phyloP scores from a whole-genome alignment of 768 basidiomycete genomes.

The Filobasidium wieringae region DNA sequence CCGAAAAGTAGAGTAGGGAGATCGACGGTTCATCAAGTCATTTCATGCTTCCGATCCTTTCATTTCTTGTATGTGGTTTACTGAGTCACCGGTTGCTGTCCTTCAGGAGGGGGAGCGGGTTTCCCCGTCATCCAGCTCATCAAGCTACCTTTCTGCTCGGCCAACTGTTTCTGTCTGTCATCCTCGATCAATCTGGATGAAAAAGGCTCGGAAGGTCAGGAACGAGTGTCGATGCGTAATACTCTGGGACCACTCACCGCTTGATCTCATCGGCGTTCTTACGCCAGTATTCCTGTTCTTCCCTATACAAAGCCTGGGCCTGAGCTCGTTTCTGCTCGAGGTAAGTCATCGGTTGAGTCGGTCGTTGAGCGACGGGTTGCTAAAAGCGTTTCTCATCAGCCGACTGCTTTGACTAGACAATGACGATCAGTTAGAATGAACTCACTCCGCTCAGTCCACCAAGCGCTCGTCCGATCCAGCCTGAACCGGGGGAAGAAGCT shows the following conservation, averaged over 20 bases:
- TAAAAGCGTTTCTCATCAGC: background rate
- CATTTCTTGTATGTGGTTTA: no score
- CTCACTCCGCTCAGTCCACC: slow-evolving; percentile 34
- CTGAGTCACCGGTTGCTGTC: no score
- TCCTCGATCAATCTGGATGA: slow-evolving; percentile 35
- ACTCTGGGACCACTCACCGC: slow-evolving; percentile 25
- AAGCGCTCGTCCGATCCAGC: slow-evolving; percentile 28
- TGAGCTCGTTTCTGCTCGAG: slow-evolving; percentile 37
- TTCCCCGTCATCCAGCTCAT: slow-evolving; percentile 25
- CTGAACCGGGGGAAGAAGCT: slow-evolving; percentile 17
- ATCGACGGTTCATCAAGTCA: no score
- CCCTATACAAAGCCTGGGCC: slow-evolving; percentile 35
- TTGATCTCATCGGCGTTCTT: slow-evolving; percentile 37
- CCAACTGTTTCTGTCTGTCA: slow-evolving; percentile 37
- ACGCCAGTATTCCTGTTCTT: slow-evolving; percentile 37
- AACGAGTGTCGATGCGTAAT: no score
- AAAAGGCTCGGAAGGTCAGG: no score
- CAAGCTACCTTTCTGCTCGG: slow-evolving; percentile 37
- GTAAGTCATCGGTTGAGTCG: slow-evolving; percentile 37
- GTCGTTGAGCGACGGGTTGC: slow-evolving; percentile 25
- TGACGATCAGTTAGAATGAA: background rate
- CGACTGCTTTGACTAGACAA: no score
- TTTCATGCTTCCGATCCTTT: no score
- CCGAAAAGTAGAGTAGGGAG: no score
- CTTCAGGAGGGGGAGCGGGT: background rate